Base-by-base conservation (phyloP, 78 protist genomes). In the slime mould (Dictyostelium discoideum) region DNA sequence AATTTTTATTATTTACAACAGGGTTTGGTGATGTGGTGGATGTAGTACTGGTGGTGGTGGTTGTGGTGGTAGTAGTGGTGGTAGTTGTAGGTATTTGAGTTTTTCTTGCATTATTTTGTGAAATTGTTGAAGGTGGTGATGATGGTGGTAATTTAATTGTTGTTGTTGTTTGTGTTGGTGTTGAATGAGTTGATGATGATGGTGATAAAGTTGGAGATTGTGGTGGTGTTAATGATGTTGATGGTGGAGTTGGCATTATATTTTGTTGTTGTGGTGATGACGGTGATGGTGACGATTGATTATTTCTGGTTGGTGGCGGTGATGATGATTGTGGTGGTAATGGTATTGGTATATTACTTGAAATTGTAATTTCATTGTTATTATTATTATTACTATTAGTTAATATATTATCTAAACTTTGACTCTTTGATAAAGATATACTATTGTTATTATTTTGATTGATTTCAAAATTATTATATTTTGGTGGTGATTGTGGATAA, bases 331-430 rank as follows among this genome's bases (percentile, higher is more conserved):
- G 20, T 29, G 92, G 72, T 48, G 92, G 76, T 46, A 44, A 18
- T 46, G 92, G 67, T 48, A 77, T 37, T 46, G 63, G 79, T 20
- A 65, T 69, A 85, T 20, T 69, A 69, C 48, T 74, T 74, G 81
- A 74, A 29, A 37, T 26, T 37, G 81, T 37, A 16, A 37, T 37
- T 74, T 26, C 81, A 29, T 74, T 69, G 26, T n/a, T 65, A 24
- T 65, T 54, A 16, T 11, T 72, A 74, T 54, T 54, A 54, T 72
- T 29, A 26, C 18, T 72, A 74, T 14, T 29, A 37, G 2, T n/a
- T 20, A n/a, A n/a, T 26, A 50, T 50, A 50, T 82, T 50, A 82
- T 42, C 72, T 82, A 50, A 82, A 50, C 65, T 50, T 50, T 24
- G 44, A 42, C 86, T 82, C 42, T 82, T 50, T 29, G 44, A n/a